Evolutionary conservation across 768 basidiomycete species (phyloP), one percentile per base, ranked within the genome.

Genomic region (Pulveroboletus sp.): DNA sequence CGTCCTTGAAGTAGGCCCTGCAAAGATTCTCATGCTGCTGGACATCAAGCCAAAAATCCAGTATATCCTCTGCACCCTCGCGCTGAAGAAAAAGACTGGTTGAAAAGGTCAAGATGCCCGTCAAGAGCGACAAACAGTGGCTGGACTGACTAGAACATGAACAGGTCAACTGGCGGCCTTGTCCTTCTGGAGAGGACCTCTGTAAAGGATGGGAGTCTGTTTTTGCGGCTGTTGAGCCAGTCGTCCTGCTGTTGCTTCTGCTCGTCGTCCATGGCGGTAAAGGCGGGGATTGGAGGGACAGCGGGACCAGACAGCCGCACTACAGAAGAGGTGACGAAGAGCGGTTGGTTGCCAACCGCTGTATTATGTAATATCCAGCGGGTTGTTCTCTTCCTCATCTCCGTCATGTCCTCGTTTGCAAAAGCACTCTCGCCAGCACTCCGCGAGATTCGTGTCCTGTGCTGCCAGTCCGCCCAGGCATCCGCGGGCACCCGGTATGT

Each of bases 21-120:
- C 95, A 98, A 29, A 99, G 82, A 65, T 97, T 97, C 73, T 98
- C 97, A 67, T 99, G 97, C 71, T 98, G 97, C 60, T 97, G 94
- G 6, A 98, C 97, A 66, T 99, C 97, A 24, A 99, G 80, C 94
- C 95, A 98, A 61, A 98, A 98, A 67, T 99, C 97, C 38, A 99
- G 73, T 41, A 94, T 89, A 67, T 99, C 97, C 65, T 98, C 95
- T 46, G 91, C 84, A 21, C 92, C 90, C 70, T 99, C 95, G 31
- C 93, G 82, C 66, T 98, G 95, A 31, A 99, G 75, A 68, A 97
- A 98, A 51, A 97, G 80, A 70, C 95, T 97, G 55, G 20, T 27
- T 16, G 23, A 7, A 39, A 3, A 49, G 36, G n/a, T 67, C 40
- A 62, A 41, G 20, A 35, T 14, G 17, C 23, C 3, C 8, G 32